Conservation (phyloP, 78 protist species). For the Dictyostelium discoideum region dicty_2.7 NC_007091.3:1499501-1500000, state of each 20-base stretch:
- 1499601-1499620: neutral
- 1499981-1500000: neutral
- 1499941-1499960: neutral
- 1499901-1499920: neutral
- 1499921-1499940: neutral
- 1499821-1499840: neutral
- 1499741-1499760: too few relatives aligned
- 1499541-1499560: neutral
- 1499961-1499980: neutral
- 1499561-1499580: slow-evolving; percentile 2
- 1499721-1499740: too few relatives aligned
- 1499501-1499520: neutral
- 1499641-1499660: neutral
- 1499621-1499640: neutral
- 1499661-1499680: slow-evolving; percentile 5
- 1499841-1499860: neutral
- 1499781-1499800: neutral
- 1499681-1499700: neutral
- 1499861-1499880: neutral
- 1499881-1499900: neutral
- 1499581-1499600: neutral
- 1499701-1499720: too few relatives aligned
- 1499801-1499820: neutral
- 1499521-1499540: neutral
- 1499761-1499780: too few relatives aligned